Evolutionary conservation across 148 eudicot species (phyloP), one percentile per base, ranked within the genome.

Genomic region (Vaccinium darrowii): DNA sequence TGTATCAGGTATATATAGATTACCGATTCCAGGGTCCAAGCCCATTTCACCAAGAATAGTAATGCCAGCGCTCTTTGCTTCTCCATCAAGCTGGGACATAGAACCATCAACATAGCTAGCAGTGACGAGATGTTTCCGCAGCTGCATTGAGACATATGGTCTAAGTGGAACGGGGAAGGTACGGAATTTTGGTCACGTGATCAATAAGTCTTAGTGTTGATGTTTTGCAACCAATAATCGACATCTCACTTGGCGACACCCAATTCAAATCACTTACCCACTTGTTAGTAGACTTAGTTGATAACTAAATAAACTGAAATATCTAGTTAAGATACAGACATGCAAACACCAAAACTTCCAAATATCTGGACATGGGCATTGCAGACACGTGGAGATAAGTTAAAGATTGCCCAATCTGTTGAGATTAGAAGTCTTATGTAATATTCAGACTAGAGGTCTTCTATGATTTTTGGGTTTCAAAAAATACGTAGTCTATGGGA

Each of bases 11-110:
- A 71, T 39, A 39, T 39, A 39, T 39, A 74, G n/a, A 84, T 88
- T 91, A 94, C 99, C 99, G 88, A 97, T 97, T 87, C 99, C 99
- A 82, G 99, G 99, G 85, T 97, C 99, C 91, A 97, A 90, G 39
- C 98, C 99, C 98, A 97, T 97, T 89, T 97, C 98, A 57, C 99
- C 97, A 83, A 97, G 92, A 88, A 97, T 92, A 36, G 96, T 95
- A 79, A 95, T 86, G 69, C 92, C 98, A 84, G 96, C 94, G 83
- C 84, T 81, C 82, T 95, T 95, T 60, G 98, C 98, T 84, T 69
- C 86, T 83, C 91, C 92, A 76, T 92, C 91, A 69, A 95, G 91
- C 93, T 93, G 92, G 79, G 89, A 91, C 90, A 94, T 89, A 63
- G 98, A 88, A 83, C 93, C 98, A 86, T 93, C 94, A 78, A 95